These are phyloP conservation scores for Middelhovenomyces tepae DNA, from an alignment of 805 yeast species.

Conservation along the genomic window DNA sequence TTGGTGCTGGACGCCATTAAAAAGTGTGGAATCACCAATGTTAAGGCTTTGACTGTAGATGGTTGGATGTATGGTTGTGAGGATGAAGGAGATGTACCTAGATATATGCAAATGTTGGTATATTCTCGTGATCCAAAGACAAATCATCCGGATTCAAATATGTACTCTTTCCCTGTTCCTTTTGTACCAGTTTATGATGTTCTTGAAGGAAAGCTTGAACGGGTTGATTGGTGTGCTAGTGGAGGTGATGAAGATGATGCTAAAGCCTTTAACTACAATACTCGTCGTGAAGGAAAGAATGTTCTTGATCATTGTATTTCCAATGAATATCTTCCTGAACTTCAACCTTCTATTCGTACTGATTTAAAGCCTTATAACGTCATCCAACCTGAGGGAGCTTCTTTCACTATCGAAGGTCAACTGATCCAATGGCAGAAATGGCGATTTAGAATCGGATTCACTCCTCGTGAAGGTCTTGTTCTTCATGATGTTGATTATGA, in stretches of 20 bases:
- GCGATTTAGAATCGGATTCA: slow-evolving; percentile 64
- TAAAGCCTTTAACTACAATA: slow-evolving; percentile 32
- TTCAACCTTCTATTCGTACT: slow-evolving; percentile 29
- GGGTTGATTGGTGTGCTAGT: slow-evolving; percentile 69
- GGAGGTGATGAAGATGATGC: slow-evolving; percentile 56
- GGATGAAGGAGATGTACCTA: slow-evolving; percentile 34
- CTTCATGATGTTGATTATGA: slow-evolving; percentile 63
- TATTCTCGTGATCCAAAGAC: slow-evolving; percentile 60
- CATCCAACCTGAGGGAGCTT: slow-evolving; percentile 83
- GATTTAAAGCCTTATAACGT: slow-evolving; percentile 64
- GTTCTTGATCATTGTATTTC: slow-evolving; percentile 64
- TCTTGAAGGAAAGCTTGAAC: slow-evolving; percentile 48
- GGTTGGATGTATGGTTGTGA: slow-evolving; percentile 88
- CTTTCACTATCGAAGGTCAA: slow-evolving; percentile 47
- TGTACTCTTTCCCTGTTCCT: slow-evolving; percentile 57
- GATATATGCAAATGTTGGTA: slow-evolving; percentile 58
- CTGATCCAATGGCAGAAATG: slow-evolving; percentile 75
- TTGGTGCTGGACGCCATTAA: slow-evolving; percentile 53
- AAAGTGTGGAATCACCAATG: slow-evolving; percentile 40
- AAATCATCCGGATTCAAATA: slow-evolving; percentile 27
- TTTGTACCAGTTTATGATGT: slow-evolving; percentile 72
- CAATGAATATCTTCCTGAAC: slow-evolving; percentile 36
- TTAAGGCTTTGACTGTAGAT: slow-evolving; percentile 44
- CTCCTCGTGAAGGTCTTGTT: slow-evolving; percentile 73
- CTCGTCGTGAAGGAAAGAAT: slow-evolving; percentile 51